phyloP scores from a whole-genome alignment of 176 grass and related monocot genomes.

The Neostapfia colusana region DNA sequence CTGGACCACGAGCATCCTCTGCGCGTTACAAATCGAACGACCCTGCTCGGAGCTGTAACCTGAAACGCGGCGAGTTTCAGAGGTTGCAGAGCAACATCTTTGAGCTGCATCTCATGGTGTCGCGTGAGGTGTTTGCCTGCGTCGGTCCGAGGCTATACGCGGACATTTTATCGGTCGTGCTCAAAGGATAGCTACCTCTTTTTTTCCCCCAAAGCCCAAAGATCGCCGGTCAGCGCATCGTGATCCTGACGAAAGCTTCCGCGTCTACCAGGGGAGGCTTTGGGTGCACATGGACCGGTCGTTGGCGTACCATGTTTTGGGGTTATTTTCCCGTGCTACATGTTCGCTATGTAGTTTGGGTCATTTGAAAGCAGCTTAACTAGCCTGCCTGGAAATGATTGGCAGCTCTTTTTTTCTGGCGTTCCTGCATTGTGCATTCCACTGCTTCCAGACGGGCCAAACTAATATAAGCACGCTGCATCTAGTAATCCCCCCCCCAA shows the following conservation, averaged over 20 bases:
- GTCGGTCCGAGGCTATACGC: not conserved
- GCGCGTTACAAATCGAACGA: not conserved
- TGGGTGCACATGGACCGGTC: not conserved
- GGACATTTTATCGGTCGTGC: not conserved
- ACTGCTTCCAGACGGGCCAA: not conserved
- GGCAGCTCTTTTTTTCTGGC: not conserved
- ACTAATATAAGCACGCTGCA: not conserved
- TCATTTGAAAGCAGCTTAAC: not conserved
- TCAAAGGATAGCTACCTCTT: not conserved
- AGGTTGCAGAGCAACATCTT: not conserved
- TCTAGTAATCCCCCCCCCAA: not conserved
- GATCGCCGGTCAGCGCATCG: not conserved
- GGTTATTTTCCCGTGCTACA: not conserved
- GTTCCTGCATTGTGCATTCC: not conserved
- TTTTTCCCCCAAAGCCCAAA: too few species aligned
- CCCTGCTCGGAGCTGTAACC: not conserved
- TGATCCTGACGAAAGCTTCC: slow-evolving; percentile 6
- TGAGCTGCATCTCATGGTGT: not conserved
- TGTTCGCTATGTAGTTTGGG: not conserved
- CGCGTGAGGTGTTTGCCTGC: too few species aligned
- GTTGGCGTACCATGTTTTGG: not conserved
- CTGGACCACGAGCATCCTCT: not conserved
- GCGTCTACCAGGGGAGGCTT: slow-evolving; percentile 2
- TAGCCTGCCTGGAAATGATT: not conserved
- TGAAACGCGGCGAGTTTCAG: not conserved